Conservation (phyloP, 1,139 yeast species). For the Pneumocystis canis region DNA sequence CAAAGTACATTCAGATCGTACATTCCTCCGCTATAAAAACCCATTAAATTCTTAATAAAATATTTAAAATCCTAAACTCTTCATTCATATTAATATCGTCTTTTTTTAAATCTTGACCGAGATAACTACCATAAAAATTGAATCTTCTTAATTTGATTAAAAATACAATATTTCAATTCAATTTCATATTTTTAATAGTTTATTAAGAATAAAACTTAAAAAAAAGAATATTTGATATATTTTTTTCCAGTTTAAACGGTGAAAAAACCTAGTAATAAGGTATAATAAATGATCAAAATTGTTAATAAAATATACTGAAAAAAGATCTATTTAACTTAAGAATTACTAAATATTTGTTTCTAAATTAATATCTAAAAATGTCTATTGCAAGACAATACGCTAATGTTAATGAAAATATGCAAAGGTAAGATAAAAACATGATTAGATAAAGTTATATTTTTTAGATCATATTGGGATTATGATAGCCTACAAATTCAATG, state of each 20-base stretch:
- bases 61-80: background rate
- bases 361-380: background rate
- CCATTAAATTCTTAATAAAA: conserved; percentile 1
- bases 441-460: background rate
- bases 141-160: conserved; percentile 3
- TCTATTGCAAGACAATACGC: conserved; percentile 82
- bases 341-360: background rate
- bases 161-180: background rate
- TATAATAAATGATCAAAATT: background rate
- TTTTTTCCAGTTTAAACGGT: background rate
- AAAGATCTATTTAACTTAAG: background rate
- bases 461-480: conserved; percentile 89
- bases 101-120: conserved; percentile 2
- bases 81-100: background rate
- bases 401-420: conserved; percentile 65
- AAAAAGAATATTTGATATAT: background rate
- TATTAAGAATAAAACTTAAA: background rate
- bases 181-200: background rate
- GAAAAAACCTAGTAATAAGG: background rate
- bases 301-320: background rate
- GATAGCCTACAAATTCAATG: conserved; percentile 41
- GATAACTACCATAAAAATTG: background rate
- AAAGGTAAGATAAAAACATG: background rate
- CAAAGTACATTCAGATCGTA: conserved; percentile 17
- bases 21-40: background rate